These are phyloP conservation scores for Boletus sp. DNA, from an alignment of 768 basidiomycete species.

Conservation along the genomic window DNA sequence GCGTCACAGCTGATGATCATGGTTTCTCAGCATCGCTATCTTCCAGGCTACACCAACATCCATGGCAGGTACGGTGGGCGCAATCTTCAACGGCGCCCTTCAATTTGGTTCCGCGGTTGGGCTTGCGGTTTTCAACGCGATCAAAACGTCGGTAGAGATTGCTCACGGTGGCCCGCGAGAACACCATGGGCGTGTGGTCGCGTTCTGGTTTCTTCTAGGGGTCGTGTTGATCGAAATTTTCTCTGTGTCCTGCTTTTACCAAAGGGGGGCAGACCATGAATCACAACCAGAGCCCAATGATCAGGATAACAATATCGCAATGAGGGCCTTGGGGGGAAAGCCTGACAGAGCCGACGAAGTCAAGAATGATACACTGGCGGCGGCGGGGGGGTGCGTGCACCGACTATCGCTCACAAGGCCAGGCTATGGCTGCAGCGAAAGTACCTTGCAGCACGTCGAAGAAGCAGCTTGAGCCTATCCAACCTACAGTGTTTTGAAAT, in stretches of 20 bases:
- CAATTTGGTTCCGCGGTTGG: constrained; percentile 53
- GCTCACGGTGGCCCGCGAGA: constrained; percentile 28
- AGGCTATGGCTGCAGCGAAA: background rate
- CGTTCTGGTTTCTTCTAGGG: constrained; percentile 44
- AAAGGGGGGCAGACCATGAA: constrained; percentile 12
- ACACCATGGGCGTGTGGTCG: constrained; percentile 42
- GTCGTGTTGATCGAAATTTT: constrained; percentile 33
- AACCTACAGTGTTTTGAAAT: background rate
- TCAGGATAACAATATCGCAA: background rate
- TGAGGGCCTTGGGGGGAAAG: background rate
- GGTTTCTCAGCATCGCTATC: constrained; percentile 42
- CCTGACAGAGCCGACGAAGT: background rate
- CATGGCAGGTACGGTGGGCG: constrained; percentile 53
- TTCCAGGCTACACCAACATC: constrained; percentile 45
- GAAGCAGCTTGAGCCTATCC: background rate
- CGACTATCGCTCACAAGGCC: background rate
- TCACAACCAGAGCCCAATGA: background rate
- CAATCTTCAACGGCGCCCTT: constrained; percentile 52
- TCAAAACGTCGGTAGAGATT: constrained; percentile 43
- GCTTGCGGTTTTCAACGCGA: constrained; percentile 45
- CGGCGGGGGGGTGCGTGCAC: background rate
- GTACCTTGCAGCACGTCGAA: background rate
- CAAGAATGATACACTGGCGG: background rate
- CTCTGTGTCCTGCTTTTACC: constrained; percentile 36
- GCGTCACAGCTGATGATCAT: background rate